Percentiles rank a stretch among this genome's conserved stretches.
These are phyloP conservation scores for Cercospora nicotianae DNA, from an alignment of 2,329 filamentous ascomycete species.

Conservation along the genomic window DNA sequence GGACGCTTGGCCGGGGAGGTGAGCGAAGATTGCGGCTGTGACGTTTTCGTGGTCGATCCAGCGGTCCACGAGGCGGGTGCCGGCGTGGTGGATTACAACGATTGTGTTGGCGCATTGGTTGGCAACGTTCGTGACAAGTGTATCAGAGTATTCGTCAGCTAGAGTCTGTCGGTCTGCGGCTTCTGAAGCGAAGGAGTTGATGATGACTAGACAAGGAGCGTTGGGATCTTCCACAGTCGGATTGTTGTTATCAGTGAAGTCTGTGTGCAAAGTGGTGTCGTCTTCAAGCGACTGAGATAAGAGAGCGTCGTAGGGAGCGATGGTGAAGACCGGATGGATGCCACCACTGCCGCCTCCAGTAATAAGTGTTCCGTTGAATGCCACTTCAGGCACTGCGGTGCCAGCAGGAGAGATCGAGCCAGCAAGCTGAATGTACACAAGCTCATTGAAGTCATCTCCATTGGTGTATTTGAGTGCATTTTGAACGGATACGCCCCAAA, in stretches of 20 bases:
- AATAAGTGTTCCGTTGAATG: conserved; percentile 34
- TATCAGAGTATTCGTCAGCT: conserved; percentile 32
- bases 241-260: conserved; percentile 29
- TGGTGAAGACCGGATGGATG: conserved; percentile 28
- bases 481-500: conserved; percentile 17
- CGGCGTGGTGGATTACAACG: conserved; percentile 37
- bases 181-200: conserved; percentile 36
- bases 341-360: conserved; percentile 36
- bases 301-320: conserved; percentile 35
- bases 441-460: conserved; percentile 16
- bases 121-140: conserved; percentile 35
- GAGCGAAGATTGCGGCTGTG: conserved; percentile 26
- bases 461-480: conserved; percentile 25
- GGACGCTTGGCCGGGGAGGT: conserved; percentile 28
- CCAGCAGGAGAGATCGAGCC: conserved; percentile 14
- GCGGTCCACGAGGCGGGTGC: conserved; percentile 33
- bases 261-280: conserved; percentile 28
- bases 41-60: conserved; percentile 34
- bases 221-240: conserved; percentile 28
- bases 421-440: conserved; percentile 17
- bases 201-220: conserved; percentile 36
- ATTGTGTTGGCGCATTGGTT: conserved; percentile 36
- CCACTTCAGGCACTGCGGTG: conserved; percentile 23
- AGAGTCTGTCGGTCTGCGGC: conserved; percentile 33
- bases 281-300: conserved; percentile 30